Base-by-base conservation (phyloP, 805 yeast genomes). In the Yamadazyma paraphyllophila region DNA sequence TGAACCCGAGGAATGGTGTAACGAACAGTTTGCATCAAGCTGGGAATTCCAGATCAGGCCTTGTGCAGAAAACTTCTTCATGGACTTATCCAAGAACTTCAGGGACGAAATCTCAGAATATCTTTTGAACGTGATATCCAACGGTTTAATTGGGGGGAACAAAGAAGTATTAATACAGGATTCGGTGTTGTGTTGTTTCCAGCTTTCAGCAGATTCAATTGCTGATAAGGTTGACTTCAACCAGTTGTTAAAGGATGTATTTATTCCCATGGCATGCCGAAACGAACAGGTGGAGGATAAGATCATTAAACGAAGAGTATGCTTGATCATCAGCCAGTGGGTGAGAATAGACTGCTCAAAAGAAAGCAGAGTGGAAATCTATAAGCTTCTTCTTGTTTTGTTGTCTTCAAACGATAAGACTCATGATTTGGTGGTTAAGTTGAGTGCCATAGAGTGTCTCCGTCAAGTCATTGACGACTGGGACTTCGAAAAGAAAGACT, bases 1-100 rank as follows among this genome's bases (percentile, higher is more conserved):
- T 13, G 96, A 90, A 48, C 97, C 98, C 0, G 98, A 90, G 61
- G 97, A 89, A 61, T 94, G 96, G 88, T 82, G 87, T 15, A 82
- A 83, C 51, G 96, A 89, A 57, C 96, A 90, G 53, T 67, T 83
- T 46, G 76, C 82, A 41, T 70, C 81, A 4, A 83, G 85, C 58
- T 89, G 88, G 82, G 97, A 91, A 59, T 88, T 71, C 60, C 91
- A 87, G 59, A 75, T 90, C 10, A 73, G 95, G 46, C 89, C 92
- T 3, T 88, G 97, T 65, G 89, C 96, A 0, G 96, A 88, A 54
- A 83, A 83, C 58, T 82, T 89, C 53, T 90, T 83, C 59, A 87
- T 83, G 53, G 94, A 85, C 58, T 65, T 91, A 51, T 78, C 88
- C 32, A 72, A 74, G 39, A 74, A 76, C 49, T 88, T 83, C 65